These are phyloP conservation scores for Penicillium sp. DNA, from an alignment of 2,329 filamentous ascomycete genomes.

Conservation along the genomic window DNA sequence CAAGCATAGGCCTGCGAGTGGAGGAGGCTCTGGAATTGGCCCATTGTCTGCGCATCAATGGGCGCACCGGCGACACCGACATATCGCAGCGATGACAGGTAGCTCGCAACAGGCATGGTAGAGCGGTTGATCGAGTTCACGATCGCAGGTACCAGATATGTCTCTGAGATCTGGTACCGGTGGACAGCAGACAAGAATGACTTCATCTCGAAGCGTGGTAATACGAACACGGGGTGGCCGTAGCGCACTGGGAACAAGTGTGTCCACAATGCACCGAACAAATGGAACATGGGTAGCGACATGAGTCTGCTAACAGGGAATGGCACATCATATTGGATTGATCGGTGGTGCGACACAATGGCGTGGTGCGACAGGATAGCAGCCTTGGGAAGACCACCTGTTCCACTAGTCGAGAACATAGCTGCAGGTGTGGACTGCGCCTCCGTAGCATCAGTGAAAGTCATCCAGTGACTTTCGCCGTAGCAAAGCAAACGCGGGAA, in stretches of 20 bases:
- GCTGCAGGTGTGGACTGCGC: constrained; percentile 52
- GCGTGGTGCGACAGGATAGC: constrained; percentile 60
- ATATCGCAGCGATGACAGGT: constrained; percentile 44
- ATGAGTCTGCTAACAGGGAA: constrained; percentile 48
- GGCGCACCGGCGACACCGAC: constrained; percentile 53
- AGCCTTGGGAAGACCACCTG: constrained; percentile 62
- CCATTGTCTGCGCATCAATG: constrained; percentile 44
- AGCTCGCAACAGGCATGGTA: constrained; percentile 23
- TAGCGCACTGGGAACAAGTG: constrained; percentile 49
- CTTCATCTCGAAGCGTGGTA: constrained; percentile 47
- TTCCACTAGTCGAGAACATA: constrained; percentile 58
- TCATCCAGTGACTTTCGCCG: constrained; percentile 51
- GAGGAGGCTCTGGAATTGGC: constrained; percentile 44
- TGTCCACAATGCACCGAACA: constrained; percentile 50
- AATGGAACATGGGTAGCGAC: constrained; percentile 56
- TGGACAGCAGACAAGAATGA: constrained; percentile 43
- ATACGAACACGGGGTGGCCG: constrained; percentile 49
- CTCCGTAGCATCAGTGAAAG: constrained; percentile 43
- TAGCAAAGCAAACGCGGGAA: constrained; percentile 44
- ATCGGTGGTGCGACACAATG: constrained; percentile 53
- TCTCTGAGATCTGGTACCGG: constrained; percentile 50
- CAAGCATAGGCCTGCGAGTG: constrained; percentile 42
- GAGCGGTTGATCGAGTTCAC: constrained; percentile 38
- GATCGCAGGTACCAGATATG: constrained; percentile 50
- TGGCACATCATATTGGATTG: constrained; percentile 42